Evolutionary conservation across 345 rosid genomes (phyloP).

Genomic region (Diplotaxis tenuifolia): DNA sequence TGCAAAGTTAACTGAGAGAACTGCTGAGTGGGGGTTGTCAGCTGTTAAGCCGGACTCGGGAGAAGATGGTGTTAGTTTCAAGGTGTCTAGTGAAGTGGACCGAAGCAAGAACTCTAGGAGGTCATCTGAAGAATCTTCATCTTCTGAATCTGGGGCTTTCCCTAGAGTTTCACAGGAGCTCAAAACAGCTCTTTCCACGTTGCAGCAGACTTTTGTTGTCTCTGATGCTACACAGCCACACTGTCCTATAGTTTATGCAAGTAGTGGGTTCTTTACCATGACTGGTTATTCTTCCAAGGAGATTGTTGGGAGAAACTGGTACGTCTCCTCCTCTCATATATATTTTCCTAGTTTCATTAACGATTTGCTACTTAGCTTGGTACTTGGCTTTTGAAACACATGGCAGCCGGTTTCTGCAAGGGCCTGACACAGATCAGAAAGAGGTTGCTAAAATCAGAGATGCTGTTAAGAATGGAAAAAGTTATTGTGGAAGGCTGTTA

Average conservation of each 20-base stretch:
- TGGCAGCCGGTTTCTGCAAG: slow-evolving; percentile 94
- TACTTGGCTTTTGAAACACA: neutral
- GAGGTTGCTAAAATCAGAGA: slow-evolving; percentile 81
- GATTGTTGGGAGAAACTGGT: slow-evolving; percentile 91
- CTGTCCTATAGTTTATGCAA: slow-evolving; percentile 87
- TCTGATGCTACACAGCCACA: slow-evolving; percentile 89
- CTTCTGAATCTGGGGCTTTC: slow-evolving; percentile 44
- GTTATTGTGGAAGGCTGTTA: slow-evolving; percentile 91
- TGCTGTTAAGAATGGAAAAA: slow-evolving; percentile 64
- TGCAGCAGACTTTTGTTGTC: slow-evolving; percentile 95
- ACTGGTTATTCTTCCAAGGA: slow-evolving; percentile 87
- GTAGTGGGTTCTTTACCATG: slow-evolving; percentile 92
- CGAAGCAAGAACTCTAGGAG: slow-evolving; percentile 51
- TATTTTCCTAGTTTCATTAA: neutral
- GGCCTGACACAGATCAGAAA: slow-evolving; percentile 69
- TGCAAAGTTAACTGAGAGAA: slow-evolving; percentile 62
- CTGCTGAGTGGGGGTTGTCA: slow-evolving; percentile 85
- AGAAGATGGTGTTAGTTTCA: slow-evolving; percentile 50
- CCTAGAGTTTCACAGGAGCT: slow-evolving; percentile 88
- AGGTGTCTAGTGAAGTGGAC: slow-evolving; percentile 48
- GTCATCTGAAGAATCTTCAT: slow-evolving; percentile 63
- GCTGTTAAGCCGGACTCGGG: slow-evolving; percentile 50
- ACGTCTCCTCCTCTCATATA: slow-evolving; percentile 25
- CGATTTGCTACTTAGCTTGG: neutral
- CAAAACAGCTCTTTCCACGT: slow-evolving; percentile 76